These are phyloP conservation scores for Simmondsia chinensis DNA, from an alignment of 148 eudicot genomes.

Conservation along the genomic window DNA sequence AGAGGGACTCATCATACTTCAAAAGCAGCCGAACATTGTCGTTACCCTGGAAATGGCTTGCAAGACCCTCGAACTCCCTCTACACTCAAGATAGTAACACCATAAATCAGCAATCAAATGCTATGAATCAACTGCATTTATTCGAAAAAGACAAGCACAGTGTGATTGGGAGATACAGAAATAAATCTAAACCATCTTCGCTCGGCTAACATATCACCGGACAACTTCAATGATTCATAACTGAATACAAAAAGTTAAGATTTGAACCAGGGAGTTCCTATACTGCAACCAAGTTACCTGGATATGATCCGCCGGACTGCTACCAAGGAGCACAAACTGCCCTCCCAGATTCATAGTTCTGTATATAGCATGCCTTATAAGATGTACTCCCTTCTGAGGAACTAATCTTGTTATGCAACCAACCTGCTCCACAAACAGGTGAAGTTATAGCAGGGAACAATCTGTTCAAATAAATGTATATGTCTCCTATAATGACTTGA, in stretches of 20 bases:
- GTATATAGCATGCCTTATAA: slow-evolving; percentile 90
- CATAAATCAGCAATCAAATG: slow-evolving; percentile 6
- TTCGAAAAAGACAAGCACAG: too few species aligned
- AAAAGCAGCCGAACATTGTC: slow-evolving; percentile 58
- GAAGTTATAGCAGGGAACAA: too few species aligned
- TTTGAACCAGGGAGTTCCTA: not conserved
- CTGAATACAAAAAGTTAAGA: not conserved
- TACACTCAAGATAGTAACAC: slow-evolving; percentile 27
- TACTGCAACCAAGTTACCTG: slow-evolving; percentile 33
- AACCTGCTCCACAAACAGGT: slow-evolving; percentile 36
- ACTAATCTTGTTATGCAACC: slow-evolving; percentile 94
- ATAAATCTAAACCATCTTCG: too few species aligned
- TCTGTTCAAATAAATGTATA: too few species aligned
- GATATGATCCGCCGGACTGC: slow-evolving; percentile 85
- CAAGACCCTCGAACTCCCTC: slow-evolving; percentile 90
- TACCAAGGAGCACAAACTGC: slow-evolving; percentile 92
- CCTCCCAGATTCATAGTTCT: slow-evolving; percentile 79
- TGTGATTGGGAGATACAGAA: too few species aligned
- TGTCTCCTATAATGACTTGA: too few species aligned
- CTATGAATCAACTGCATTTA: too few species aligned
- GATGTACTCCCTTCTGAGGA: slow-evolving; percentile 95
- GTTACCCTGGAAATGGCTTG: slow-evolving; percentile 56
- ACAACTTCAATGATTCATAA: too few species aligned
- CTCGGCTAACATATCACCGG: too few species aligned
- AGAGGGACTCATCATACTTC: slow-evolving; percentile 85